These are phyloP conservation scores for Podospora bellae-mahoneyi DNA, from an alignment of 495 filamentous ascomycete species.

Conservation along the genomic window DNA sequence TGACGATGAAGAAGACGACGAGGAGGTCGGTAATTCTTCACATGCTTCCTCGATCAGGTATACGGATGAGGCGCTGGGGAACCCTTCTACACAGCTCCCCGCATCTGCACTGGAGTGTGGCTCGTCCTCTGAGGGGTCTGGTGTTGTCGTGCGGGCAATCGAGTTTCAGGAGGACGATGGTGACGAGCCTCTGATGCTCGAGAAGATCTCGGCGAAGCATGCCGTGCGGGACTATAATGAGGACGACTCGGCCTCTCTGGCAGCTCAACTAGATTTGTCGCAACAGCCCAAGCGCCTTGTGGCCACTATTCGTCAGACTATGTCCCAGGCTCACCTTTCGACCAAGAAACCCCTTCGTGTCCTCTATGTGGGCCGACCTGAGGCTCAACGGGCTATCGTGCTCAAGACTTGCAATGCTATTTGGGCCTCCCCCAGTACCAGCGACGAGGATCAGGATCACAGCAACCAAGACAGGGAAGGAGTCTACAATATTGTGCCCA, in stretches of 20 bases:
- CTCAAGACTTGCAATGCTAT: conserved; percentile 70
- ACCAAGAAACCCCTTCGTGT: conserved; percentile 65
- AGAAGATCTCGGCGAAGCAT: conserved; percentile 60
- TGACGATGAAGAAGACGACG: conserved; percentile 41
- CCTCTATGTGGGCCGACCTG: conserved; percentile 63
- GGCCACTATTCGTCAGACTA: conserved; percentile 66
- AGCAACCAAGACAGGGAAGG: conserved; percentile 27
- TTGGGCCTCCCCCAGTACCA: conserved; percentile 39
- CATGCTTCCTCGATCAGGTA: conserved; percentile 41
- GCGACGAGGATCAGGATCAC: conserved; percentile 20
- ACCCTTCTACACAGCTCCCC: conserved; percentile 41
- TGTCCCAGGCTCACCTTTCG: conserved; percentile 61
- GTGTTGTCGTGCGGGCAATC: conserved; percentile 43
- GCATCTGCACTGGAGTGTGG: conserved; percentile 38
- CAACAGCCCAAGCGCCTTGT: conserved; percentile 42
- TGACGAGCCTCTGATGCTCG: conserved; percentile 40
- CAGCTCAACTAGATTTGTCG: conserved; percentile 36
- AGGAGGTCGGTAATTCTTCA: conserved; percentile 44
- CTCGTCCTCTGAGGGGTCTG: conserved; percentile 22
- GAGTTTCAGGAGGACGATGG: conserved; percentile 59
- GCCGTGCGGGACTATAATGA: conserved; percentile 58
- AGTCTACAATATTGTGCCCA: conserved; percentile 68
- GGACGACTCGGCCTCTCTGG: conserved; percentile 48
- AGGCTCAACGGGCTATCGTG: conserved; percentile 64
- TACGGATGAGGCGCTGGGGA: conserved; percentile 39